Evolutionary conservation across 2,329 filamentous ascomycete species (phyloP), one percentile per base, ranked within the genome.

Genomic region (Fusarium albidum): DNA sequence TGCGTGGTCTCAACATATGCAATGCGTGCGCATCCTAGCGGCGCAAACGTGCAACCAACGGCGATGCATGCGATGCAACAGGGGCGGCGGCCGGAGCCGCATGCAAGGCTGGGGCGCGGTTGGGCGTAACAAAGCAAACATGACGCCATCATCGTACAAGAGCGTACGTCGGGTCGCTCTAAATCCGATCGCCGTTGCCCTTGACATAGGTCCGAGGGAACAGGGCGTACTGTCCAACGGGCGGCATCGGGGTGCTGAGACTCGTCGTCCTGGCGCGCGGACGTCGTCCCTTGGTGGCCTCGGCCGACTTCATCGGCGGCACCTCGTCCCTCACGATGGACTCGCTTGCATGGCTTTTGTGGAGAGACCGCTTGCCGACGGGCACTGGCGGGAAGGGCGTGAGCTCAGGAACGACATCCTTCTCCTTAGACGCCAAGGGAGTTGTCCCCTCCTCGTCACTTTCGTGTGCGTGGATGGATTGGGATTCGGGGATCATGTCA

Each of bases 211-310:
- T 56, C n/a, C 71, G 71, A 14, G 79, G 78, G 56, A 80, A 81
- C 12, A 79, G 67, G 32, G 75, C 75, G 57, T 79, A 82, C 56
- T 78, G 78, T 15, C 75, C 77, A n/a, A 78, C 71, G 9, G 77
- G 78, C 9, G 76, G 70, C 25, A 65, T 57, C 34, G 74, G 75
- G 1, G 73, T 72, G 67, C 74, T 76, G 27, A 79, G 63, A 55
- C 78, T 81, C 12, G 78, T 74, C 9, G 79, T 82, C 51, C 77
- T 70, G 4, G 79, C 76, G 10, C 79, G 74, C 14, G 72, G 69
- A 27, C 78, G 71, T 33, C 72, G 67, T 34, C 67, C 61, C 56
- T 66, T 70, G 17, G 56, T 42, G 6, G 56, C 40, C 48, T 75
- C 73, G 21, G 69, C 67, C 14, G 68, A 64, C 54, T 71, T 70